phyloP scores from a whole-genome alignment of 2,329 filamentous ascomycete genomes.

The Xylaria sp. region DNA sequence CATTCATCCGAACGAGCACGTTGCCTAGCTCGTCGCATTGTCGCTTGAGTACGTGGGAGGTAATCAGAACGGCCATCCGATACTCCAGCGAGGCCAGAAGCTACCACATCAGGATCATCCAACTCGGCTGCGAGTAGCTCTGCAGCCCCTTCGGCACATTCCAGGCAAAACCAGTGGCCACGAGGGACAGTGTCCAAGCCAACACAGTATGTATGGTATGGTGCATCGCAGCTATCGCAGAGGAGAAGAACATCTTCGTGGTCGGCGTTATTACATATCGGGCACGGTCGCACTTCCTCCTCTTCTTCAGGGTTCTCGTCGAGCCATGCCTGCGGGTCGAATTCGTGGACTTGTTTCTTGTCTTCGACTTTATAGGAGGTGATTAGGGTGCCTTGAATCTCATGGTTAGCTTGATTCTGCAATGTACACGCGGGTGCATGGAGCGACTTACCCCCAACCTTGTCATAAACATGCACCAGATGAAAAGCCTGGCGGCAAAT shows the following conservation, averaged over 20 bases:
- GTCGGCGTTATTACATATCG: constrained; percentile 80
- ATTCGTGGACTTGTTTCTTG: constrained; percentile 87
- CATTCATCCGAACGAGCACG: constrained; percentile 80
- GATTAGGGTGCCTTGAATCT: constrained; percentile 57
- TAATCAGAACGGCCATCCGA: constrained; percentile 44
- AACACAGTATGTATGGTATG: constrained; percentile 91
- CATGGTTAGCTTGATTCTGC: constrained; percentile 20
- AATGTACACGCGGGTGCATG: constrained; percentile 14
- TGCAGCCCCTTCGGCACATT: constrained; percentile 60
- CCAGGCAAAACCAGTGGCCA: constrained; percentile 89
- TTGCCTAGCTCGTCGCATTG: constrained; percentile 59
- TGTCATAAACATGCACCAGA: constrained; percentile 81
- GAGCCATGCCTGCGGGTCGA: constrained; percentile 76
- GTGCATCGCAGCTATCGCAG: constrained; percentile 88
- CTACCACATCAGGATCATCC: constrained; percentile 38
- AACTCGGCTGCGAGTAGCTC: constrained; percentile 53
- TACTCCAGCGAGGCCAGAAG: constrained; percentile 32
- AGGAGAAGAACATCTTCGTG: constrained; percentile 85
- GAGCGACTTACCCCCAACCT: constrained; percentile 72
- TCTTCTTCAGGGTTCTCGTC: constrained; percentile 77
- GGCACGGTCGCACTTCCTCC: constrained; percentile 74
- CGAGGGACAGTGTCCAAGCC: constrained; percentile 78
- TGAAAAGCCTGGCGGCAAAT: constrained; percentile 95
- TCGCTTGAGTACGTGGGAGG: constrained; percentile 62
- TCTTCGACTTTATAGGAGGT: constrained; percentile 73